Evolutionary conservation across 2,329 filamentous ascomycete genomes (phyloP).

Genomic region (Aureobasidium sp.): DNA sequence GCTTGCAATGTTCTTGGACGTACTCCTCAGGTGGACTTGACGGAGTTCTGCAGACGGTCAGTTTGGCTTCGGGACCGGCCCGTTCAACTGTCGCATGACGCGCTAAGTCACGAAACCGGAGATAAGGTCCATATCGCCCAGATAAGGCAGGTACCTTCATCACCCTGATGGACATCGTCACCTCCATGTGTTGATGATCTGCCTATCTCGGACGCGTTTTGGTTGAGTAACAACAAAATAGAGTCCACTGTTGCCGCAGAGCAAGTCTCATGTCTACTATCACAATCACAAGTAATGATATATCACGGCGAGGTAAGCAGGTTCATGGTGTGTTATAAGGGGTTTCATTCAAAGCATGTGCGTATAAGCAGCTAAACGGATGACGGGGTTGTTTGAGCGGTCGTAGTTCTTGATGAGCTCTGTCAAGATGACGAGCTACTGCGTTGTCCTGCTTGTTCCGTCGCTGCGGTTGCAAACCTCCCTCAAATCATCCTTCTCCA

Average conservation of each 20-base stretch:
- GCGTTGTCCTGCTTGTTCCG: background rate
- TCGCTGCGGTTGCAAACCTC: conserved; percentile 4
- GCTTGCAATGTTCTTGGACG: background rate
- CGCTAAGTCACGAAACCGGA: background rate
- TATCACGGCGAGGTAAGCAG: background rate
- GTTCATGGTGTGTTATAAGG: background rate
- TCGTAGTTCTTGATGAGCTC: background rate
- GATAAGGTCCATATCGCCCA: background rate
- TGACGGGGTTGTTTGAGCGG: background rate
- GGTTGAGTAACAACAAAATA: background rate
- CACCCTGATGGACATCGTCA: conserved; percentile 1
- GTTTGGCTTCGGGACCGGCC: conserved; percentile 3
- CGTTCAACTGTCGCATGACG: background rate
- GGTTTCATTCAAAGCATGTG: conserved; percentile 13
- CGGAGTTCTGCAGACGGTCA: background rate
- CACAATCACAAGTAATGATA: background rate
- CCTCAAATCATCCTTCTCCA: conserved; percentile 4
- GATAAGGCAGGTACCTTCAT: background rate
- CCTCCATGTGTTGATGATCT: background rate
- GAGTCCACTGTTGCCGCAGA: background rate
- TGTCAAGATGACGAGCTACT: background rate
- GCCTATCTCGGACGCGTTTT: background rate
- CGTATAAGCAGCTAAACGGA: background rate
- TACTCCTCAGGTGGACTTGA: background rate
- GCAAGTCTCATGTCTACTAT: background rate